Percentiles rank a stretch among this genome's conserved stretches.
phyloP scores from a whole-genome alignment of 169 alveolate species.

The Plasmodium ovale region DNA sequence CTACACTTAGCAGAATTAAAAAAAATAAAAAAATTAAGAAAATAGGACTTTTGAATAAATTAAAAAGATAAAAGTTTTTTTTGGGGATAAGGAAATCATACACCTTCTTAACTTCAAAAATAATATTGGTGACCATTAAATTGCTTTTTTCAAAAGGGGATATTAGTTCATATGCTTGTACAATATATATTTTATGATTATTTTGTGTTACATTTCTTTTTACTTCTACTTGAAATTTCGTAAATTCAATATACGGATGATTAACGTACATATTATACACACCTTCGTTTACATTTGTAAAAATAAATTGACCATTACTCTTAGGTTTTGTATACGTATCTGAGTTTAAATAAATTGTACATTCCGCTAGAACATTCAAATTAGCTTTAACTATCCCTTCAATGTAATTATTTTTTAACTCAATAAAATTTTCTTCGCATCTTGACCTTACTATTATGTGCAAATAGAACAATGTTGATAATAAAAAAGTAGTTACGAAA shows the following conservation, averaged over 20 bases:
- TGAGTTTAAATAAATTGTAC: constrained; percentile 68
- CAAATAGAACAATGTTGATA: constrained; percentile 1
- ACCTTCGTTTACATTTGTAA: constrained; percentile 74
- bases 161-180: constrained; percentile 62
- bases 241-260: constrained; percentile 75
- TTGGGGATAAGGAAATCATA: constrained; percentile 59
- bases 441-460: neutral
- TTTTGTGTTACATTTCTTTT: constrained; percentile 46
- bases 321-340: constrained; percentile 57
- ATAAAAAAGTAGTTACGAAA: neutral
- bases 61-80: constrained; percentile 30
- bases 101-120: constrained; percentile 34
- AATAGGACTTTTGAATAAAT: constrained; percentile 69
- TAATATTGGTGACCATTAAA: constrained; percentile 42
- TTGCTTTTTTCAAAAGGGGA: constrained; percentile 71
- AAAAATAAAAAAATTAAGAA: constrained; percentile 66
- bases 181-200: constrained; percentile 47
- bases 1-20: constrained; percentile 54
- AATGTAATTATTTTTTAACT: constrained; percentile 67
- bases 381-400: constrained; percentile 53
- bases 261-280: constrained; percentile 45
- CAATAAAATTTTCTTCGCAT: constrained; percentile 39
- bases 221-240: constrained; percentile 62
- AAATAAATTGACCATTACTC: constrained; percentile 66
- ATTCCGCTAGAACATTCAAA: constrained; percentile 17